Base-by-base conservation (phyloP, 1,284 basidiomycete species). In the Thecaphora thlaspeos region DNA sequence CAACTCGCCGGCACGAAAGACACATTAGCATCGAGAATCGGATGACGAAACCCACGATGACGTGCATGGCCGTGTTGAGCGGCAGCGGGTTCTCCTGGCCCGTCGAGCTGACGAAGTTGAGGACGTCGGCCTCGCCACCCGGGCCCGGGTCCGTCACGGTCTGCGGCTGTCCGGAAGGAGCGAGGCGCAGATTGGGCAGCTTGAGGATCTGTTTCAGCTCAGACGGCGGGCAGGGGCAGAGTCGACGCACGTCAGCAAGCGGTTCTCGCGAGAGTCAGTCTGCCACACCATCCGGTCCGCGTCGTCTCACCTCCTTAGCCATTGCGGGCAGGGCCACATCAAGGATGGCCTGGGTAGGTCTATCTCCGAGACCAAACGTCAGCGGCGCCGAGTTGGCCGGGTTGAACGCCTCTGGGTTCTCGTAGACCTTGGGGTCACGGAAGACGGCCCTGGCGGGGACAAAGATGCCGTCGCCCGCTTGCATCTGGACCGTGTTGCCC, bases 331-430 rank as follows among this genome's bases (percentile, higher is more conserved):
- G 51, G 2, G 59, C 47, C 8, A 56, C 45, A 14, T 66, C 59
- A 44, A 62, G 59, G 36, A 66, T 51, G 21, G 46, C 36, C 43
- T 66, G 63, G 3, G 47, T 55, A 14, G 59, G 52, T 8, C 52
- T 22, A 21, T 66, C 63, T 22, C 63, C 63, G 22, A 66, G 59
- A 30, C 63, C 63, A 14, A 66, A 57, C 38, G 51, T 52, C 15
- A 61, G 49, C 18, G 51, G 55, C 9, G 17, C 11, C 23, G 47
- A 51, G 55, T 43, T 51, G 41, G 32, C 42, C 4, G 54, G 48
- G 8, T 44, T n/a, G 15, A 50, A 61, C 4, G 37, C 47, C 30
- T 58, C 49, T 19, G 62, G 55, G 12, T 61, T 47, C n/a, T 55
- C 41, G 18, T 48, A 57, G 2, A 58, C 48, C 47, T 49, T 43